Percentiles rank a stretch among this genome's conserved stretches.
Conservation (phyloP, 164 flowering plant genomes). For the Vitis riparia region DNA sequence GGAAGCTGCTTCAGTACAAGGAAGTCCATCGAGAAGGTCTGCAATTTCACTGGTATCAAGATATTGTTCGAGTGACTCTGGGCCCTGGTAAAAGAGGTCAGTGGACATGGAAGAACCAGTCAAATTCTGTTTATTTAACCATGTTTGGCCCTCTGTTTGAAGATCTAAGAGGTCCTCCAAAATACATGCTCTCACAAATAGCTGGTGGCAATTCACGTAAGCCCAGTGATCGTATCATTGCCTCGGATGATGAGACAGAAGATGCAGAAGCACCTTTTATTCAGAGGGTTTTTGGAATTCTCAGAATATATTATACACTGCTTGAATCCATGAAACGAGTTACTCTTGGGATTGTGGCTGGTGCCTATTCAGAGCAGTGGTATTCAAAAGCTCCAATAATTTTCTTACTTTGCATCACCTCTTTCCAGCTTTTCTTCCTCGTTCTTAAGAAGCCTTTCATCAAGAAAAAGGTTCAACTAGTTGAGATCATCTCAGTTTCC, state of each 20-base stretch:
- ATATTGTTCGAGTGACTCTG: constrained; percentile 67
- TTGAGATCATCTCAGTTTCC: constrained; percentile 72
- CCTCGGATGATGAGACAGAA: constrained; percentile 95
- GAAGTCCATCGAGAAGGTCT: constrained; percentile 88
- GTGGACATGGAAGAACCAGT: constrained; percentile 86
- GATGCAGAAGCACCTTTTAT: constrained; percentile 95
- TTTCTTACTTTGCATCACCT: constrained; percentile 54
- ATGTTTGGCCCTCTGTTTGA: constrained; percentile 82
- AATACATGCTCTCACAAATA: constrained; percentile 91
- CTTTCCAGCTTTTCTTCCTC: constrained; percentile 88
- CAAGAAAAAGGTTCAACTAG: constrained; percentile 83
- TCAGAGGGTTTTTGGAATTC: constrained; percentile 85
- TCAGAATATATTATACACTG: constrained; percentile 82
- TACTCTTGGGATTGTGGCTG: constrained; percentile 64
- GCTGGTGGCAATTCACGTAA: constrained; percentile 39
- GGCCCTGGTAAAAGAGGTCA: constrained; percentile 98
- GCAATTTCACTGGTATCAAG: constrained; percentile 82
- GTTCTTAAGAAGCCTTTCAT: constrained; percentile 94
- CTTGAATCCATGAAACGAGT: constrained; percentile 66
- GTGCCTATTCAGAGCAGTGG: constrained; percentile 39
- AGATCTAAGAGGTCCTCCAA: constrained; percentile 93
- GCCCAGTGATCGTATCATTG: constrained; percentile 59
- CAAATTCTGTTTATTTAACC: constrained; percentile 42
- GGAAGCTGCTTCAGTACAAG: constrained; percentile 88
- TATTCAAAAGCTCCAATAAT: constrained; percentile 56